Evolutionary conservation across 1,284 basidiomycete genomes (phyloP), one percentile per base, ranked within the genome.

Genomic region (Leccinum insolens): DNA sequence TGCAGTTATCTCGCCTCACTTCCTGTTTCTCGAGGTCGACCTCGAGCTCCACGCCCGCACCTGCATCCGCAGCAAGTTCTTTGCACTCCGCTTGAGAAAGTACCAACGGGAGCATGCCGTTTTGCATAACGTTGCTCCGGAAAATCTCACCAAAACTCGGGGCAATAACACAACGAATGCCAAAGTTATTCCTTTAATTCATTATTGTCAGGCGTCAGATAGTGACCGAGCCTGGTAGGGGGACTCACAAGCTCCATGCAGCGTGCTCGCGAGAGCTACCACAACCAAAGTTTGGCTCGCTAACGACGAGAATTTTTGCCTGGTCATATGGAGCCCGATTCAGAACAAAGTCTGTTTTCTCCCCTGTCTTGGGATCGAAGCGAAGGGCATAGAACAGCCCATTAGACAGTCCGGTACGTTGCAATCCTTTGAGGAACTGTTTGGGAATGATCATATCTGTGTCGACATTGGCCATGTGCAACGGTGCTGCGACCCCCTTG

Each of bases 401-500:
- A 67, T 92, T 84, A 20, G 94, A 94, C 66, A 98, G 86, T 64
- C 96, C 96, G 28, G 95, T 97, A 67, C 96, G 89, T 82, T 97
- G 95, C 72, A 98, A 82, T 7, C 95, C 97, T 83, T 98, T 98
- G 80, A 98, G 82, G 85, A 97, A 98, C 78, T 95, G 94, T 78
- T 96, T 96, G 7, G 96, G 96, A 76, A 98, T 97, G 79, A 98
- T 97, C 91, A 95, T 95, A 78, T 98, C 96, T 64, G 96, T 22
- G 22, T 22, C 22, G 22, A 22, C 22, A 22, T 22, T 98, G 74
- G 94, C 90, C 69, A 95, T 93, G 79, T 93, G 89, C 80, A 98
- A 80, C 17, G 95, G 95, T 4, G 95, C 95, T 37, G 94, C 88
- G 69, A 95, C 89, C 57, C 95, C 95, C 80, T 91, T 92, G 71